Conservation (phyloP, 2,329 filamentous ascomycete species). For the Bipolaris oryzae region DNA sequence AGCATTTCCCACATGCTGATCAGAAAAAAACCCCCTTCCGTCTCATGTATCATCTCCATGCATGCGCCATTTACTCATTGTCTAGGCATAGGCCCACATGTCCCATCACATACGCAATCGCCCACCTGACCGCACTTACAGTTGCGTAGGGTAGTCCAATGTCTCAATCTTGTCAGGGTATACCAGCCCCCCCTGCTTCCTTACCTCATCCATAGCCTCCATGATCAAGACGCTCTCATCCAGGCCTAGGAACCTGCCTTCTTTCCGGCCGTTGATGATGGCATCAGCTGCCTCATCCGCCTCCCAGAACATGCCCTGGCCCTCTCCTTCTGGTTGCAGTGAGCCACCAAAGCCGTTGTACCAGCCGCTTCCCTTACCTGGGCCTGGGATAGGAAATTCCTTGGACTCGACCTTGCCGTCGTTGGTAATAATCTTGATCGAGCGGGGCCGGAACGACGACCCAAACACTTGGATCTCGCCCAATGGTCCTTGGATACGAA, state of each 20-base stretch:
- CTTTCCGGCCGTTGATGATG: conserved; percentile 75
- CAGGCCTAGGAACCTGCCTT: conserved; percentile 68
- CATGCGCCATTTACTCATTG: not conserved
- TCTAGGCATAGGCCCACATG: not conserved
- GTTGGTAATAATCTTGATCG: conserved; percentile 66
- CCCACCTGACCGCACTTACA: conserved; percentile 19
- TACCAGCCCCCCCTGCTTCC: conserved; percentile 65
- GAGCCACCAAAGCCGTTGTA: conserved; percentile 54
- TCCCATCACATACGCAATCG: not conserved
- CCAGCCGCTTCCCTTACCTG: conserved; percentile 55
- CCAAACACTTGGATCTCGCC: conserved; percentile 83
- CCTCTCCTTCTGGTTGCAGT: conserved; percentile 60
- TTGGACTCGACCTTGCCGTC: conserved; percentile 57
- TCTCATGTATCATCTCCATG: not conserved
- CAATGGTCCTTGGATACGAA: conserved; percentile 79
- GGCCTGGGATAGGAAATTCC: conserved; percentile 54
- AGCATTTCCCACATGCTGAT: too few species aligned
- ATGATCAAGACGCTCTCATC: conserved; percentile 85
- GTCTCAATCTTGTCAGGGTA: conserved; percentile 72
- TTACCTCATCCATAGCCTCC: conserved; percentile 76
- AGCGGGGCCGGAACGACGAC: conserved; percentile 71
- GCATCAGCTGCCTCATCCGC: conserved; percentile 79
- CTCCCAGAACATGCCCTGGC: conserved; percentile 89
- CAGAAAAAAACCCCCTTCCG: too few species aligned
- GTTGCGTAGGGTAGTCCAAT: conserved; percentile 38